These are phyloP conservation scores for Eutypa lata DNA, from an alignment of 2,329 filamentous ascomycete species.

Conservation along the genomic window DNA sequence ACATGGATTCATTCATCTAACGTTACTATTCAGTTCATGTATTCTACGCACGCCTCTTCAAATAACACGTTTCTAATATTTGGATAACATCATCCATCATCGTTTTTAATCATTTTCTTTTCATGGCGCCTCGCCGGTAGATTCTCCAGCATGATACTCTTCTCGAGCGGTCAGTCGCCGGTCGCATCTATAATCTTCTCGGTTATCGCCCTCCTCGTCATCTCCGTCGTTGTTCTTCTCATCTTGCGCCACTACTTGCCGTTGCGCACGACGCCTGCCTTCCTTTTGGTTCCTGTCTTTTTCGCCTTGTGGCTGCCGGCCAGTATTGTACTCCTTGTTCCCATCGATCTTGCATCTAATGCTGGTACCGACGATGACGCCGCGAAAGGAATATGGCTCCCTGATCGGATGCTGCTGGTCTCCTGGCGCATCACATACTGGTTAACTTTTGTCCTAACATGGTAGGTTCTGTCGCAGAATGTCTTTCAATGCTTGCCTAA, in stretches of 20 bases:
- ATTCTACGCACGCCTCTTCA: too few species aligned
- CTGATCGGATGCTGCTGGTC: conserved; percentile 72
- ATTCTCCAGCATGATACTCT: conserved; percentile 48
- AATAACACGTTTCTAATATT: too few species aligned
- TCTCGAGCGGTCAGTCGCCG: conserved; percentile 54
- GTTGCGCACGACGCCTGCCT: conserved; percentile 83
- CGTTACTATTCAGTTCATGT: too few species aligned
- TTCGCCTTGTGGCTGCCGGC: conserved; percentile 91
- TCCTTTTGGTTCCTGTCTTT: conserved; percentile 88
- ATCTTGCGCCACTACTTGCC: conserved; percentile 88
- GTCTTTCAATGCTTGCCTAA: conserved; percentile 9
- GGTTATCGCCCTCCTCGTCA: conserved; percentile 65
- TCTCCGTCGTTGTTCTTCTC: conserved; percentile 75
- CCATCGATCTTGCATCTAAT: conserved; percentile 90
- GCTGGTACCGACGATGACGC: conserved; percentile 68
- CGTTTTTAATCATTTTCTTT: background rate
- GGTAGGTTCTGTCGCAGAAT: conserved; percentile 50
- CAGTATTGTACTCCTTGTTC: conserved; percentile 86
- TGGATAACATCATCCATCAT: too few species aligned
- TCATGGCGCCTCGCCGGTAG: conserved; percentile 32
- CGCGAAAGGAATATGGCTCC: conserved; percentile 82
- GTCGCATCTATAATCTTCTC: conserved; percentile 80
- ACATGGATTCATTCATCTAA: too few species aligned
- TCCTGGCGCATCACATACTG: conserved; percentile 96
- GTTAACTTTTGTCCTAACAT: conserved; percentile 92